A percentile compares a stretch with the other conserved stretches of the same genome.
Evolutionary conservation across 1,284 basidiomycete species (phyloP).

Genomic region (Flammula alnicola): DNA sequence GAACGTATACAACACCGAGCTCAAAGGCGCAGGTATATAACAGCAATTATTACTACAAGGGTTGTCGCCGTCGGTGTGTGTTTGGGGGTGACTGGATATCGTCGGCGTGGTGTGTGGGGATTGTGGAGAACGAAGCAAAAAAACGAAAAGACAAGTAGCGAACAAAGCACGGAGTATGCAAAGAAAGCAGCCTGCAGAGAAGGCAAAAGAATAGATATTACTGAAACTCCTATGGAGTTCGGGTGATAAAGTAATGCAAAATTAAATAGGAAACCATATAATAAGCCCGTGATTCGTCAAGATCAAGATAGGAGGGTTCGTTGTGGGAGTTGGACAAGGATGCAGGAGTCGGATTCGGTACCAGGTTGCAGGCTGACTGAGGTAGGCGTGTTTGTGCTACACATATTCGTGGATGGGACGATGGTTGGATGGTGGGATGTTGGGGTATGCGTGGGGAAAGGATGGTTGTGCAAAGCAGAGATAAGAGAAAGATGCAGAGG

Average conservation of each 20-base stretch:
- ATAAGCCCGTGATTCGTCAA: conserved; percentile 25
- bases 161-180: conserved; percentile 15
- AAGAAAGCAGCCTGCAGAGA: conserved; percentile 10
- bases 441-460: not conserved
- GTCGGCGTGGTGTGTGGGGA: not conserved
- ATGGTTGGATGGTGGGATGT: not conserved
- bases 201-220: conserved; percentile 26
- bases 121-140: not conserved
- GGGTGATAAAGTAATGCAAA: conserved; percentile 14
- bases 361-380: conserved; percentile 11
- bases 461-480: conserved; percentile 20
- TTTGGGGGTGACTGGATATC: too few species aligned
- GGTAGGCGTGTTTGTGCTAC: conserved; percentile 10
- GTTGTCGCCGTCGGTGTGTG: conserved; percentile 7
- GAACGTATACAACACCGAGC: conserved; percentile 3
- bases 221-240: too few species aligned
- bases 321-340: not conserved
- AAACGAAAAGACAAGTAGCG: conserved; percentile 1
- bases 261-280: conserved; percentile 28
- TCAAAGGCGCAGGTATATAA: not conserved
- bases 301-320: conserved; percentile 13
- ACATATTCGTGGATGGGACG: conserved; percentile 8
- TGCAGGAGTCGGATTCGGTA: conserved; percentile 1
- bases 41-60: not conserved
- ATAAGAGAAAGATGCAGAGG: conserved; percentile 20